A percentile compares a stretch with the other conserved stretches of the same genome.
phyloP scores from a whole-genome alignment of 2,329 filamentous ascomycete genomes.

The Ceratocystis diversiconidia region DNA sequence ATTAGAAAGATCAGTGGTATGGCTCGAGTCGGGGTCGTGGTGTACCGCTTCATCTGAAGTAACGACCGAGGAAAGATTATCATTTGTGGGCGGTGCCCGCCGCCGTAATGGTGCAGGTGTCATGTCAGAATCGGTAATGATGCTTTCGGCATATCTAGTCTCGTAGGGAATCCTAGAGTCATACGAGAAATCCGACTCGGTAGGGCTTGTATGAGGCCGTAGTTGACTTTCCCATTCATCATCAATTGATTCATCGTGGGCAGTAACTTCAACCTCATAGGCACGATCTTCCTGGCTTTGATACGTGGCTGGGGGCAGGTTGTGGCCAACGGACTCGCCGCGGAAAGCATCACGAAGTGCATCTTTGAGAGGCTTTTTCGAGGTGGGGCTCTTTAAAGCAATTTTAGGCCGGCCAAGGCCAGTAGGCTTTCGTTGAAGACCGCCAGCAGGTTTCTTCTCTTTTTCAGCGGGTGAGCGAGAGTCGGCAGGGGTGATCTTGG shows the following conservation, averaged over 20 bases:
- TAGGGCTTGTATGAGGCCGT: conserved; percentile 5
- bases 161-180: conserved; percentile 3
- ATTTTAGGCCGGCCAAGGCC: conserved; percentile 38
- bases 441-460: conserved; percentile 25
- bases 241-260: conserved; percentile 22
- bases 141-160: conserved; percentile 8
- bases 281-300: conserved; percentile 33
- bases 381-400: conserved; percentile 17
- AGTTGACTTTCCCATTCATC: conserved; percentile 21
- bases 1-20: conserved; percentile 25
- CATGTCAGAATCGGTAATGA: conserved; percentile 18
- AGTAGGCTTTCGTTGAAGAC: conserved; percentile 42
- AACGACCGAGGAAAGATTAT: conserved; percentile 45
- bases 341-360: conserved; percentile 47
- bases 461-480: conserved; percentile 14
- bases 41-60: conserved; percentile 37
- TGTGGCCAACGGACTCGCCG: conserved; percentile 41
- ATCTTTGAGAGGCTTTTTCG: conserved; percentile 41
- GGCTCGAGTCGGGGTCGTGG: conserved; percentile 36
- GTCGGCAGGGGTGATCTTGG: not conserved
- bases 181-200: conserved; percentile 14
- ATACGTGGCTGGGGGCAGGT: conserved; percentile 34
- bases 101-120: conserved; percentile 25
- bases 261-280: conserved; percentile 20
- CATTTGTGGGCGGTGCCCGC: conserved; percentile 37